Evolutionary conservation across 345 rosid species (phyloP).

Genomic region (Laguncularia racemosa): DNA sequence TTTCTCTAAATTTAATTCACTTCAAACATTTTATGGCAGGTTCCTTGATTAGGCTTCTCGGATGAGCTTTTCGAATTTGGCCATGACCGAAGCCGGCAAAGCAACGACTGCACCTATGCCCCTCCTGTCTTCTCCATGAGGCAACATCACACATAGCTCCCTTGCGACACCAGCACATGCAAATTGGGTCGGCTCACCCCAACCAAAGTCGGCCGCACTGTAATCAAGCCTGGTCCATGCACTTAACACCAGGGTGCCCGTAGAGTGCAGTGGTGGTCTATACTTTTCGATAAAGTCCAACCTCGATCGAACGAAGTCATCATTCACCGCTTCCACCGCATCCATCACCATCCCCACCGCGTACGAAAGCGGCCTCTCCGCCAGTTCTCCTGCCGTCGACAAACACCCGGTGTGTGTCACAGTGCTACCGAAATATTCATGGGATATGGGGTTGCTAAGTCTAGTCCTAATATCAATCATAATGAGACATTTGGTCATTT

Average conservation of each 20-base stretch:
- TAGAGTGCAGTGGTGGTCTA: constrained; percentile 6
- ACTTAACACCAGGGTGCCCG: constrained; percentile 14
- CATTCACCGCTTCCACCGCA: constrained; percentile 5
- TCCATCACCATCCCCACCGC: constrained; percentile 9
- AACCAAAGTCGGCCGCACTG: constrained; percentile 14
- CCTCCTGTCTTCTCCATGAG: constrained; percentile 11
- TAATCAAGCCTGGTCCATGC: constrained; percentile 19
- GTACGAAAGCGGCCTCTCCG: constrained; percentile 9
- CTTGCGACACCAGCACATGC: constrained; percentile 9
- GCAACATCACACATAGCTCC: constrained; percentile 14
- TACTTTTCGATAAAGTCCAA: constrained; percentile 9
- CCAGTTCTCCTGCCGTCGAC: constrained; percentile 9
- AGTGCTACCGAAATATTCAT: constrained; percentile 10
- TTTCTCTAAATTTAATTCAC: too few species aligned
- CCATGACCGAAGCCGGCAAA: constrained; percentile 18
- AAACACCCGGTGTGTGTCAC: constrained; percentile 5
- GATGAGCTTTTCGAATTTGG: constrained; percentile 8
- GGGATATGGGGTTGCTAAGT: constrained; percentile 1
- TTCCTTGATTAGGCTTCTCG: neutral
- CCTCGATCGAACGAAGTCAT: constrained; percentile 14
- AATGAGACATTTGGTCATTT: neutral
- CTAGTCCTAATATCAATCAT: constrained; percentile 10
- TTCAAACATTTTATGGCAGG: too few species aligned
- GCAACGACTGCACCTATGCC: constrained; percentile 14
- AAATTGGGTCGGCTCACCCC: constrained; percentile 22